These are phyloP conservation scores for Emmonsiellopsis sp. DNA, from an alignment of 2,329 filamentous ascomycete species.

Conservation along the genomic window DNA sequence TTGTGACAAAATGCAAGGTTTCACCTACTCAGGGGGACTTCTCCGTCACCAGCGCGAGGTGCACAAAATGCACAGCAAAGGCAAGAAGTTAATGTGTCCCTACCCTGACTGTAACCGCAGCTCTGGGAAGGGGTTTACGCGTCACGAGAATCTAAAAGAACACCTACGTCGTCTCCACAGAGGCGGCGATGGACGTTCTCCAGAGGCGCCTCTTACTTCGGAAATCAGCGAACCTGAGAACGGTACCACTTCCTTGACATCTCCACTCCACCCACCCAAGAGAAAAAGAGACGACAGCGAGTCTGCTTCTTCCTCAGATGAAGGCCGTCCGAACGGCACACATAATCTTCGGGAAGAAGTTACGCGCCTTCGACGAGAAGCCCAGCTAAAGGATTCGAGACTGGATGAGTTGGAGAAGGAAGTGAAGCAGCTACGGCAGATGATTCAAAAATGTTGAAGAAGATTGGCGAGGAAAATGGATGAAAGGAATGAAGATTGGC, in stretches of 20 bases:
- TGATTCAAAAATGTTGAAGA: constrained; percentile 1
- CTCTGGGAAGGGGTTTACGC: constrained; percentile 78
- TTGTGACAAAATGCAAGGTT: constrained; percentile 85
- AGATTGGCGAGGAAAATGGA: background rate
- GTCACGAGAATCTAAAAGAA: constrained; percentile 89
- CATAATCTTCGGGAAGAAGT: constrained; percentile 50
- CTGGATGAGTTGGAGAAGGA: constrained; percentile 29
- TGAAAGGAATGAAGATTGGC: background rate
- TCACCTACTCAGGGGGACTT: constrained; percentile 88
- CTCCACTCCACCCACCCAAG: background rate
- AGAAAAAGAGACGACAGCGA: constrained; percentile 20
- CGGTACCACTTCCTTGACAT: background rate
- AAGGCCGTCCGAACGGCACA: constrained; percentile 23
- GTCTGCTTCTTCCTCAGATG: constrained; percentile 21
- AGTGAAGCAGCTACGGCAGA: constrained; percentile 8
- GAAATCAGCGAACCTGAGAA: constrained; percentile 1
- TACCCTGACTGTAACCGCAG: constrained; percentile 82
- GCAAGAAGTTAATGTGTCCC: constrained; percentile 81
- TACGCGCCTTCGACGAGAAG: constrained; percentile 57
- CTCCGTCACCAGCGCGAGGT: constrained; percentile 88
- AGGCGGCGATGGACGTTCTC: constrained; percentile 18
- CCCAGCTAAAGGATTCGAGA: constrained; percentile 45
- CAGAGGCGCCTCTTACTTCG: background rate
- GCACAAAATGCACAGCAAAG: constrained; percentile 79
- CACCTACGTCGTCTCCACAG: constrained; percentile 85